Percentiles rank a stretch among this genome's conserved stretches.
Evolutionary conservation across 2,329 filamentous ascomycete species (phyloP).

Genomic region (Diaporthe sp.): DNA sequence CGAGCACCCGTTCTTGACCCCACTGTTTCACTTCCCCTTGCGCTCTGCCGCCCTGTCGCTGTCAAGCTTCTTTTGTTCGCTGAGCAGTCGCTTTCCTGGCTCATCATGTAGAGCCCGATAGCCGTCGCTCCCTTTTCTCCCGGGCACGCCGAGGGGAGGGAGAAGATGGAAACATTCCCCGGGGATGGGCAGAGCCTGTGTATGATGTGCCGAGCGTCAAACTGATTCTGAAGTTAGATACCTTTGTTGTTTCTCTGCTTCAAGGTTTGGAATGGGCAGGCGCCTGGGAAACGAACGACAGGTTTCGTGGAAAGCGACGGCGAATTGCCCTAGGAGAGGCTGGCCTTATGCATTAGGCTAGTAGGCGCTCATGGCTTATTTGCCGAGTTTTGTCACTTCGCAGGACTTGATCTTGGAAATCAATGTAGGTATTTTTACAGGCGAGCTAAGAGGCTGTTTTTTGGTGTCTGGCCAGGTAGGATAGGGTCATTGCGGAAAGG

Average conservation of each 20-base stretch:
- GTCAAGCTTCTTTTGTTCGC: neutral
- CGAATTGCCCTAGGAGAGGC: too few species aligned
- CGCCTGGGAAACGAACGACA: neutral
- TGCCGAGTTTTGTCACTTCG: neutral
- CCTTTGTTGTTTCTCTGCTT: neutral
- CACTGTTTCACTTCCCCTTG: neutral
- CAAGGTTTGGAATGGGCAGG: too few species aligned
- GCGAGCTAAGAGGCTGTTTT: neutral
- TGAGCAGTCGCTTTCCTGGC: neutral
- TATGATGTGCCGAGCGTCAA: neutral
- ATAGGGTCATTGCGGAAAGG: neutral
- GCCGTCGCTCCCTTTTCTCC: neutral
- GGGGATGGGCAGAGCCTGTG: neutral
- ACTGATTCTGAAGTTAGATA: too few species aligned
- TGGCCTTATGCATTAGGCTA: neutral
- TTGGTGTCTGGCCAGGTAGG: neutral
- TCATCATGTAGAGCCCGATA: neutral
- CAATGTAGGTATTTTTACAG: neutral
- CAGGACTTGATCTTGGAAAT: neutral
- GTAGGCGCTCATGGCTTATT: neutral
- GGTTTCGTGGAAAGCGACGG: neutral
- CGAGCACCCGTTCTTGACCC: neutral
- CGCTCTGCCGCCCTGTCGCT: too few species aligned
- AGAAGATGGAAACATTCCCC: rapidly evolving
- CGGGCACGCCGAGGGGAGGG: neutral